Percentiles rank a stretch among this genome's conserved stretches.
phyloP scores from a whole-genome alignment of 2,329 filamentous ascomycete species.

The Bisporella sp. region DNA sequence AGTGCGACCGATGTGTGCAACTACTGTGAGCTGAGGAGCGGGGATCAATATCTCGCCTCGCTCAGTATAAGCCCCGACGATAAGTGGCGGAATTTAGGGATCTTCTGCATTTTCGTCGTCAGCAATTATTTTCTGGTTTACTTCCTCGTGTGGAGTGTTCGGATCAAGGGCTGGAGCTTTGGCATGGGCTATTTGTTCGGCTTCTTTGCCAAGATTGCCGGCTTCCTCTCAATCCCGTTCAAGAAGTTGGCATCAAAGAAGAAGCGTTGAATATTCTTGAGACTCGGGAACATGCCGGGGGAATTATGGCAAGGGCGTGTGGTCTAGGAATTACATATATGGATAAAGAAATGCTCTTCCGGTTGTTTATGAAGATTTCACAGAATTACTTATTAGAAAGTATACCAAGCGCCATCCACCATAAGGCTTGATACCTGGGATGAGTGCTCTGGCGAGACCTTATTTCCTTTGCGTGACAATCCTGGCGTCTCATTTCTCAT shows the following conservation, averaged over 20 bases:
- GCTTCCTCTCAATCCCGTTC: conserved; percentile 25
- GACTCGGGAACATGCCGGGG: too few relatives aligned
- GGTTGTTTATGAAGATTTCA: too few relatives aligned
- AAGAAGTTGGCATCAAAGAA: conserved; percentile 2
- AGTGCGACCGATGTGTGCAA: conserved; percentile 52
- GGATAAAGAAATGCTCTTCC: too few relatives aligned
- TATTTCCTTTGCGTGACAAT: too few relatives aligned
- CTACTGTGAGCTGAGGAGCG: conserved; percentile 60
- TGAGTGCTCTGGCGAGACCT: too few relatives aligned
- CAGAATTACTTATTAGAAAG: too few relatives aligned
- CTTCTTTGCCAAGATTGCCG: conserved; percentile 34
- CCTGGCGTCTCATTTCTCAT: too few relatives aligned
- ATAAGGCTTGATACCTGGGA: too few relatives aligned
- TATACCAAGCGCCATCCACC: too few relatives aligned
- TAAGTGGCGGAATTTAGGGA: conserved; percentile 68
- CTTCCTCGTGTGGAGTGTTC: conserved; percentile 70
- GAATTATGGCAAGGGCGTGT: too few relatives aligned
- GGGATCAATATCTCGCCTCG: conserved; percentile 57
- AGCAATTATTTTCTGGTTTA: conserved; percentile 68
- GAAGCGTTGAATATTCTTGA: not conserved
- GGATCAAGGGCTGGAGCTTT: conserved; percentile 64
- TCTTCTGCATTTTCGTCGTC: conserved; percentile 64
- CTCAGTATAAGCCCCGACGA: conserved; percentile 43
- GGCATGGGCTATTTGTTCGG: conserved; percentile 55
- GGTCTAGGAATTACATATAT: too few relatives aligned